A percentile compares a stretch with the other conserved stretches of the same genome.
Conservation (phyloP, 805 yeast genomes). For the Clavispora asparagi region DNA sequence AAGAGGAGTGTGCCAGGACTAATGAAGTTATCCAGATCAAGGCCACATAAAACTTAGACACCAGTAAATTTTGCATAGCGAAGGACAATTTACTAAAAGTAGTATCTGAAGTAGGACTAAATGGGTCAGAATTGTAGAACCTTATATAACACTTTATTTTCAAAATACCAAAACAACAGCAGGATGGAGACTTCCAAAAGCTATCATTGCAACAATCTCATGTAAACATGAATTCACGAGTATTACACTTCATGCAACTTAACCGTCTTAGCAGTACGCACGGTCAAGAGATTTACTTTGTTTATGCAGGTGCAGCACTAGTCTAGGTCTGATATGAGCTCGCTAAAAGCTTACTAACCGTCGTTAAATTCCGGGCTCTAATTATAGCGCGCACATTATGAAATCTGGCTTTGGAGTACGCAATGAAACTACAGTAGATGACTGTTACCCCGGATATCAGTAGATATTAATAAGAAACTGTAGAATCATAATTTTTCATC, state of each 20-base stretch:
- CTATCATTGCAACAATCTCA: background rate
- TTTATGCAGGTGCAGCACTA: background rate
- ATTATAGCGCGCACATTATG: background rate
- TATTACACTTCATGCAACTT: background rate
- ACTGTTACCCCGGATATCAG: too few species aligned
- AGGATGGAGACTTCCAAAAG: background rate
- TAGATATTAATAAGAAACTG: too few species aligned
- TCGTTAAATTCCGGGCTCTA: background rate
- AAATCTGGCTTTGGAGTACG: too few species aligned
- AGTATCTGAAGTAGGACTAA: background rate
- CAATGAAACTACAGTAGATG: too few species aligned
- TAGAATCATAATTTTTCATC: too few species aligned
- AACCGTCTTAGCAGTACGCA: background rate
- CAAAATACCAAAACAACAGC: background rate
- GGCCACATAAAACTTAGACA: background rate
- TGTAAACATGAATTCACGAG: background rate
- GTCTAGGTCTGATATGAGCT: background rate
- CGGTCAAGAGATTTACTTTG: background rate
- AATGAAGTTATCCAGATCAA: background rate
- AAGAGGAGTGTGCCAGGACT: background rate
- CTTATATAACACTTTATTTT: background rate
- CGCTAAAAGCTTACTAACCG: background rate
- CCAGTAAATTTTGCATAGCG: background rate
- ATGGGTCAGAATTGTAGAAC: background rate
- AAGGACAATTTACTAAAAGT: background rate